Evolutionary conservation across 2,329 filamentous ascomycete species (phyloP).

Genomic region (Nemania bipapillata): DNA sequence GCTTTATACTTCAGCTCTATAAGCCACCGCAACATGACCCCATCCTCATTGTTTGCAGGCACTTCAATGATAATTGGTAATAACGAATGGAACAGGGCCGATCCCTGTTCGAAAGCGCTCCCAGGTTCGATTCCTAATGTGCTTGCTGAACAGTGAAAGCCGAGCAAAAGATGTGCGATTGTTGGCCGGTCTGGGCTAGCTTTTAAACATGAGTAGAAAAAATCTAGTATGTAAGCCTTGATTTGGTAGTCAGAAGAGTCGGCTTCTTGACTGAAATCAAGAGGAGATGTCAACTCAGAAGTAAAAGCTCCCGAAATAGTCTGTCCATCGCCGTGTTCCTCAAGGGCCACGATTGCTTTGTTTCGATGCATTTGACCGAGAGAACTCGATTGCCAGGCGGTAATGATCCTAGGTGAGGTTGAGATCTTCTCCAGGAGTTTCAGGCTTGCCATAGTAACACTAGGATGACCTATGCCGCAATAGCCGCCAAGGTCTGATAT

Average conservation of each 20-base stretch:
- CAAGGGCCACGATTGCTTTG: constrained; percentile 87
- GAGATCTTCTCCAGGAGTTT: constrained; percentile 87
- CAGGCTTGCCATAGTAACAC: constrained; percentile 82
- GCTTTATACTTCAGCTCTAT: constrained; percentile 74
- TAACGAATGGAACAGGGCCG: constrained; percentile 85
- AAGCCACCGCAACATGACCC: constrained; percentile 73
- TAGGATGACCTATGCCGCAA: constrained; percentile 83
- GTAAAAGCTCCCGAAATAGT: constrained; percentile 80
- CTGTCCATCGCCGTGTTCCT: constrained; percentile 81
- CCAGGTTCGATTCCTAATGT: constrained; percentile 74
- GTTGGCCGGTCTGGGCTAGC: constrained; percentile 81
- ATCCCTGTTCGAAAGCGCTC: constrained; percentile 75
- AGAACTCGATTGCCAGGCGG: constrained; percentile 71
- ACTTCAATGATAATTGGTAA: constrained; percentile 76
- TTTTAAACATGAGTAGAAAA: constrained; percentile 82
- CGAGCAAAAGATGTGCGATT: constrained; percentile 89
- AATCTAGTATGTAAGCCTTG: constrained; percentile 85
- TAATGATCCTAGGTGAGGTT: constrained; percentile 81
- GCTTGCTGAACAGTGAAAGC: constrained; percentile 81
- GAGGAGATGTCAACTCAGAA: constrained; percentile 71
- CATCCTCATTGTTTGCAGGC: constrained; percentile 70
- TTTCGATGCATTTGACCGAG: constrained; percentile 74
- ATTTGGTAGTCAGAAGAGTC: constrained; percentile 79
- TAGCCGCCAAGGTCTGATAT: constrained; percentile 87
- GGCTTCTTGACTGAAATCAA: constrained; percentile 78